Base-by-base conservation (phyloP, 192 early-diverging fungal species). In the Dissophora globulifera region DNA sequence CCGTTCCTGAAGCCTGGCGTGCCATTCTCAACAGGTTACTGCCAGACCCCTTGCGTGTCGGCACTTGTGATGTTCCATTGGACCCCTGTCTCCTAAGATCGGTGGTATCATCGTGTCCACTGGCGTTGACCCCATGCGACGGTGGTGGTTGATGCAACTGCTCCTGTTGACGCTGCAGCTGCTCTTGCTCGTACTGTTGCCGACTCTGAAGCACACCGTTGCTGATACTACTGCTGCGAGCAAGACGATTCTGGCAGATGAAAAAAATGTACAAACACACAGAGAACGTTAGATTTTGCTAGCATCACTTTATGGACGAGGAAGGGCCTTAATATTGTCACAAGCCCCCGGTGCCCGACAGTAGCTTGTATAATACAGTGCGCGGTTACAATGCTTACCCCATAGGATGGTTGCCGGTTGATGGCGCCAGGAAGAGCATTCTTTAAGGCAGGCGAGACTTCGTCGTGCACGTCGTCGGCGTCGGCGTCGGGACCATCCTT, bases 1-100 rank as follows among this genome's bases (percentile, higher is more conserved):
- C 62, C 16, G 69, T 33, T n/a, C 55, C 70, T n/a, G 70, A 75
- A 0, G 70, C 70, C 62, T 75, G 46, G 23, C 70, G 70, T 1
- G 70, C 70, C 3, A 75, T 64, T 4, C 62, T 30, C 16, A 75
- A 38, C 32, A 75, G 19, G n/a, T 60, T 60, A 9, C 35, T 60
- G 1, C 70, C 62, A 42, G 70, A 75, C 13, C 23, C 49, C 22
- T 65, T 75, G 11, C 69, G 69, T 3, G 13, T 27, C 20, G 70
- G 62, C 22, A 31, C 5, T 11, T 25, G 8, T 9, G 27, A 5
- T 31, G 27, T 1, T n/a, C 17, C 17, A 60, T 2, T 29, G 2
- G 22, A 11, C 20, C 40, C 53, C 3, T 25, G 41, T n/a, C n/a
- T n/a, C n/a, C n/a, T n/a, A n/a, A n/a, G n/a, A n/a, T n/a, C n/a